Evolutionary conservation across 495 filamentous ascomycete species (phyloP), one percentile per base, ranked within the genome.

Genomic region (Neurospora tetrasperma): DNA sequence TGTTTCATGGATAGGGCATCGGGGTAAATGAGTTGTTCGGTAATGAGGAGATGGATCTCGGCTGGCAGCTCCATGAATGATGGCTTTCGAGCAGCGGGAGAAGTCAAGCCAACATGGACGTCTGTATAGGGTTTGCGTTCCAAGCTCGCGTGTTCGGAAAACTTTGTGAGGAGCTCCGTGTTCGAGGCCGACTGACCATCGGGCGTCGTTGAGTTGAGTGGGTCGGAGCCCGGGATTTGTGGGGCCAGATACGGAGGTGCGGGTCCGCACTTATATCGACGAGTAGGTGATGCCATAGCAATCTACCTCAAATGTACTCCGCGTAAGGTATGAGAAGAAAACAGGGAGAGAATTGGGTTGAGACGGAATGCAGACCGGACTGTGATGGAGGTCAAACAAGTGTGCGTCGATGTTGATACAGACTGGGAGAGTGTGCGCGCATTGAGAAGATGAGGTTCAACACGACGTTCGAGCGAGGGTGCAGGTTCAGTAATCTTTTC

Each of bases 1-100:
- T 91, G 89, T 74, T 91, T 91, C 27, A 92, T 82, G 1, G 78
- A 90, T 40, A 85, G 83, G 2, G 87, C 86, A 73, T 89, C 87
- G 1, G 88, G 88, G 72, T 89, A 89, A 27, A 82, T 85, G 71
- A 89, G 87, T 69, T 86, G 79, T 11, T 76, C 74, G 43, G 82
- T 75, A 71, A 90, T 86, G 39, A 86, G 79, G 20, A 86, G 77
- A 74, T 91, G 90, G 39, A 92, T 85, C 76, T 92, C 90, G 31
- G 88, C 83, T 3, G 90, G 90, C 11, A 92, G 84, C 1, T 70
- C 74, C 10, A 71, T 16, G 39, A 76, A 46, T 23, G 72, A 72
- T 40, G 43, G 23, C 27, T 66, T 66, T 9, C 5, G 27, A 6
- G 31, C 27, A 18, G 7, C 9, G 14, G 8, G 14, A 66, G 12